Evolutionary conservation across 441 rosid genomes (phyloP).

Genomic region (Macaranga tanarius): DNA sequence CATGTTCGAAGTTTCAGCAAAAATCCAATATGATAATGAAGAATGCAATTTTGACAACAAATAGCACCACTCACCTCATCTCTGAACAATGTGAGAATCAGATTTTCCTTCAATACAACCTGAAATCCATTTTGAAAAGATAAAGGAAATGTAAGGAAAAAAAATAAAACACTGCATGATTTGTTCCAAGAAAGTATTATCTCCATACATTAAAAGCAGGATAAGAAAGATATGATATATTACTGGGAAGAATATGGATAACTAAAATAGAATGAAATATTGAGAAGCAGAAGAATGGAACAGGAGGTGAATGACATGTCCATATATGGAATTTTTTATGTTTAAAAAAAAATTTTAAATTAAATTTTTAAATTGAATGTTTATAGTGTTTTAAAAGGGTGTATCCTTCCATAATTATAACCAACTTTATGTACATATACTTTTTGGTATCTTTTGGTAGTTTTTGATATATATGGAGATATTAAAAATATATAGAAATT

Average conservation of each 20-base stretch:
- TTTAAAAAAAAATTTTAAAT: too few species aligned
- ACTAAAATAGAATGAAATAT: neutral
- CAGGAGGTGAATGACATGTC: neutral
- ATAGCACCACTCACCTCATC: conserved; percentile 75
- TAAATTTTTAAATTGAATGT: too few species aligned
- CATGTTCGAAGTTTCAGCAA: conserved; percentile 32
- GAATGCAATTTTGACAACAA: conserved; percentile 20
- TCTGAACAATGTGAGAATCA: conserved; percentile 79
- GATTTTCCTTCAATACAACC: conserved; percentile 97
- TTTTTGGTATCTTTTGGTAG: too few species aligned
- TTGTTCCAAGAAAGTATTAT: neutral
- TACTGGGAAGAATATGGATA: neutral
- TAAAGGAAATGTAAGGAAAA: conserved; percentile 9
- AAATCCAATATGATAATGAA: conserved; percentile 35
- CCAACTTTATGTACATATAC: too few species aligned
- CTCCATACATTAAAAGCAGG: conserved; percentile 1
- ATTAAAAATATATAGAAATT: too few species aligned
- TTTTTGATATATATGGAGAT: too few species aligned
- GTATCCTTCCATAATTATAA: too few species aligned
- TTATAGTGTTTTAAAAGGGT: too few species aligned
- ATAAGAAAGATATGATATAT: neutral
- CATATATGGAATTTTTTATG: neutral
- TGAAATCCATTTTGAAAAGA: conserved; percentile 39
- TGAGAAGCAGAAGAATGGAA: neutral
- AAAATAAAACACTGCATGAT: neutral